phyloP scores from a whole-genome alignment of 108 stramenopile species.

The Pseudonitzschia multistriata region DNA sequence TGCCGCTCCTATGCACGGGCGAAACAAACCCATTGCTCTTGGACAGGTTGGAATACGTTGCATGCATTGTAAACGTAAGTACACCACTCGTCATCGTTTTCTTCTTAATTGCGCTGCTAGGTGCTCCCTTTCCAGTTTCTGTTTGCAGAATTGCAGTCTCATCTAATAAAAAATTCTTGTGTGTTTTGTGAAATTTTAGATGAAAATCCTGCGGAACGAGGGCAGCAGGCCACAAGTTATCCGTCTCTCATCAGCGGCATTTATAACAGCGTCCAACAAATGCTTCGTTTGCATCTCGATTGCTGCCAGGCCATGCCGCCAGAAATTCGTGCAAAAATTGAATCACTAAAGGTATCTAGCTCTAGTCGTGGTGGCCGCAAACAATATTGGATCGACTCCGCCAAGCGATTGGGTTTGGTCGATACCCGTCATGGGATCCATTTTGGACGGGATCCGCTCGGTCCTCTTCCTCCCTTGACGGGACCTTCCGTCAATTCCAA shows the following conservation, averaged over 20 bases:
- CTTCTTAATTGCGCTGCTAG: not conserved
- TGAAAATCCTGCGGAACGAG: conserved; percentile 54
- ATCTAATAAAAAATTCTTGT: not conserved
- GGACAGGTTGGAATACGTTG: conserved; percentile 89
- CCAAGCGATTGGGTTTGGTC: conserved; percentile 72
- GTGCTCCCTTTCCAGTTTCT: not conserved
- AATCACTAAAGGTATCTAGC: conserved; percentile 58
- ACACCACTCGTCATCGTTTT: not conserved
- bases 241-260: conserved; percentile 80
- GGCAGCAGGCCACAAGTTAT: conserved; percentile 74
- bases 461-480: conserved; percentile 60
- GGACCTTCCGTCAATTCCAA: conserved; percentile 52
- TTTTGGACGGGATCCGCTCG: conserved; percentile 74
- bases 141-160: not conserved
- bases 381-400: conserved; percentile 89
- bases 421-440: conserved; percentile 83
- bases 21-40: conserved; percentile 85
- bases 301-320: conserved; percentile 63
- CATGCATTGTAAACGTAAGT: conserved; percentile 75
- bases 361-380: conserved; percentile 83
- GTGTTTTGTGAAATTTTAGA: conserved; percentile 21
- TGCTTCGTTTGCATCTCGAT: conserved; percentile 81
- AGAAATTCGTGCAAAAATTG: conserved; percentile 62
- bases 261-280: conserved; percentile 86
- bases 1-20: conserved; percentile 78